Conservation (phyloP, 768 basidiomycete species). For the Tulasnella sp. region DNA sequence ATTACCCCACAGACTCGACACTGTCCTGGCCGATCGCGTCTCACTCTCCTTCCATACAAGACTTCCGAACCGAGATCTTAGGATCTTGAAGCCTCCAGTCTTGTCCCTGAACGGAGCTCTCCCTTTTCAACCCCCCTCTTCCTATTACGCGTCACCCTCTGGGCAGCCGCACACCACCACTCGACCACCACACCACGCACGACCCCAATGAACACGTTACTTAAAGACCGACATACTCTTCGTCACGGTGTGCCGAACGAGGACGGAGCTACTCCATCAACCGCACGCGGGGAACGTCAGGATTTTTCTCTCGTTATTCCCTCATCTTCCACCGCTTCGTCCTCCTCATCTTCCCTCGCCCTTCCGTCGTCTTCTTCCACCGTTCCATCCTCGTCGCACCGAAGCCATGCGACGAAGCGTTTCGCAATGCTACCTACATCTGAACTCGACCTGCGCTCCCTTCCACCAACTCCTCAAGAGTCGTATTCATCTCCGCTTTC, state of each 20-base stretch:
- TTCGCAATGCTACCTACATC: conserved; percentile 1
- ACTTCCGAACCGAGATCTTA: conserved; percentile 2
- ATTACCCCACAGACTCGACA: neutral
- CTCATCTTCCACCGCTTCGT: neutral
- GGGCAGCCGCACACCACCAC: neutral
- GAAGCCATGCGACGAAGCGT: neutral
- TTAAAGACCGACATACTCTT: conserved; percentile 1
- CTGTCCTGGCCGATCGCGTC: conserved; percentile 10
- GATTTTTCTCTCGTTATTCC: neutral
- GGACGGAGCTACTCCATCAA: conserved; percentile 2
- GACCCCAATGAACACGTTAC: neutral
- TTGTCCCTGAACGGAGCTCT: neutral
- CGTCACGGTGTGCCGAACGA: neutral
- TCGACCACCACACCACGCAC: too few species aligned
- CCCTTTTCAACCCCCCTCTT: neutral
- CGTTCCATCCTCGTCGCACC: conserved; percentile 1
- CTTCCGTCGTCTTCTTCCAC: conserved; percentile 6
- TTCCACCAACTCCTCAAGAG: conserved; percentile 15
- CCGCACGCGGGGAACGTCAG: conserved; percentile 8
- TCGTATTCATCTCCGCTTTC: neutral
- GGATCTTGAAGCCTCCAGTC: neutral
- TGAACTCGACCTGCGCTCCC: conserved; percentile 11
- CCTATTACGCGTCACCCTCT: neutral
- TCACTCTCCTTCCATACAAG: conserved; percentile 6
- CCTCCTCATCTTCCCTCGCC: neutral